phyloP scores from a whole-genome alignment of 129 eudicot genomes.

The Saposhnikovia divaricata region DNA sequence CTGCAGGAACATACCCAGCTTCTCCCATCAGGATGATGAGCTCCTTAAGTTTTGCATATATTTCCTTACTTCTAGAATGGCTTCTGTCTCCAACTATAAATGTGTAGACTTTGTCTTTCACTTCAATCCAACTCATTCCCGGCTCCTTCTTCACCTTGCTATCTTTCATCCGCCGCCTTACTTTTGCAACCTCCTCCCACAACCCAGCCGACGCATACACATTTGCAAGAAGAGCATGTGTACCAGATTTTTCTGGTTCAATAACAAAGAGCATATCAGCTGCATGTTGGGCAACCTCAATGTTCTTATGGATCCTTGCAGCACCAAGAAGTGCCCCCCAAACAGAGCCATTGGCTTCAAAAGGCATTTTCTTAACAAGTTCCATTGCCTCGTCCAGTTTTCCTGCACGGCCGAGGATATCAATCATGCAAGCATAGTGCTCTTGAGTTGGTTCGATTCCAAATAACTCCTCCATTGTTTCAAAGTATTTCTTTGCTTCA shows the following conservation, averaged over 20 bases:
- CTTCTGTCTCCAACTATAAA: conserved; percentile 73
- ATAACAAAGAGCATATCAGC: conserved; percentile 50
- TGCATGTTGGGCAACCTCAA: conserved; percentile 68
- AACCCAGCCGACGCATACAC: conserved; percentile 74
- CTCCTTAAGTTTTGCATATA: conserved; percentile 63
- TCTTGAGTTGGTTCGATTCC: conserved; percentile 63
- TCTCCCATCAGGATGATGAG: conserved; percentile 39
- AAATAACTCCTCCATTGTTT: conserved; percentile 43
- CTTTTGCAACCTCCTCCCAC: conserved; percentile 67
- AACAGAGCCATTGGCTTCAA: conserved; percentile 62
- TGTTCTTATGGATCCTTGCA: conserved; percentile 65
- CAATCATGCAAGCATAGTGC: conserved; percentile 92
- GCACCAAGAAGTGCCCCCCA: conserved; percentile 98
- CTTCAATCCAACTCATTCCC: conserved; percentile 90
- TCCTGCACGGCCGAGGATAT: conserved; percentile 74
- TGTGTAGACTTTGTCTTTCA: conserved; percentile 58
- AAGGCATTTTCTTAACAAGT: conserved; percentile 70
- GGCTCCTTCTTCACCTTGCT: conserved; percentile 80
- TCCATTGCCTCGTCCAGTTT: conserved; percentile 59
- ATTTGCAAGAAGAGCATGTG: conserved; percentile 74
- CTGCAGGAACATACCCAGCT: conserved; percentile 69
- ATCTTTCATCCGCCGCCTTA: conserved; percentile 62
- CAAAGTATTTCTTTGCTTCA: conserved; percentile 54
- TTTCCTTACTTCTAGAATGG: conserved; percentile 53
- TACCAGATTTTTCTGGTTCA: conserved; percentile 83